Conservation (phyloP, 768 basidiomycete genomes). For the Leucosporidium yakuticum region DNA sequence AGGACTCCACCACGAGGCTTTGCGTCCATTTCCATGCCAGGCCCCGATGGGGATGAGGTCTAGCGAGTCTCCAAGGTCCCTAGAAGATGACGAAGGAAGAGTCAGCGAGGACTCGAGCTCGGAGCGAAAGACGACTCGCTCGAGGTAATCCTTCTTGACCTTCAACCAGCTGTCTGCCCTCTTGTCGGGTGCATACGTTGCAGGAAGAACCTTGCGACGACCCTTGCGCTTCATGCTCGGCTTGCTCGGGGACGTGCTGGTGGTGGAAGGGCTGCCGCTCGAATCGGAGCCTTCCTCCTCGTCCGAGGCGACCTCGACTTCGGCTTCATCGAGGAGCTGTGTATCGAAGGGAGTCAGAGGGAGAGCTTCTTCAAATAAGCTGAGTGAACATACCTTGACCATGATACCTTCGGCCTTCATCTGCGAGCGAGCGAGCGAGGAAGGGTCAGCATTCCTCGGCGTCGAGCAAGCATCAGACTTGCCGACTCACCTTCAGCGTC, state of each 20-base stretch:
- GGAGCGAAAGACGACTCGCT: conserved; percentile 58
- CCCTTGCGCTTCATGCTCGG: conserved; percentile 29
- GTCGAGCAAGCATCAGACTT: neutral
- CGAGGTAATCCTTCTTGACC: conserved; percentile 85
- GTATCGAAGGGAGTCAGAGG: conserved; percentile 20
- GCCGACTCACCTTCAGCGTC: conserved; percentile 43
- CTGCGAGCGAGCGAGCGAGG: conserved; percentile 38
- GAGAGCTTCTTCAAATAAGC: neutral
- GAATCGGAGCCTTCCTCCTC: conserved; percentile 41
- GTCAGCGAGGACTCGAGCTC: conserved; percentile 36
- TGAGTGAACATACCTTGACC: conserved; percentile 58
- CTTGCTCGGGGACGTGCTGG: conserved; percentile 3
- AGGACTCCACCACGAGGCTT: conserved; percentile 88
- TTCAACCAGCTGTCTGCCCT: conserved; percentile 83
- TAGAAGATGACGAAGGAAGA: neutral
- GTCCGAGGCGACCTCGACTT: conserved; percentile 40
- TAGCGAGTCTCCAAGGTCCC: conserved; percentile 38
- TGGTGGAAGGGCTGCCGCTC: conserved; percentile 24
- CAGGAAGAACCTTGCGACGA: conserved; percentile 64
- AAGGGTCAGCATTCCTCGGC: neutral
- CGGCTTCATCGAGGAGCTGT: conserved; percentile 60
- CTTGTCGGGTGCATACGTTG: conserved; percentile 83
- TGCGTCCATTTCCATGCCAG: conserved; percentile 58
- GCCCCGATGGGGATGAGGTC: conserved; percentile 48
- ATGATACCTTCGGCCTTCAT: conserved; percentile 86